Evolutionary conservation across 129 eudicot genomes (phyloP).

Genomic region (Escallonia rubra): DNA sequence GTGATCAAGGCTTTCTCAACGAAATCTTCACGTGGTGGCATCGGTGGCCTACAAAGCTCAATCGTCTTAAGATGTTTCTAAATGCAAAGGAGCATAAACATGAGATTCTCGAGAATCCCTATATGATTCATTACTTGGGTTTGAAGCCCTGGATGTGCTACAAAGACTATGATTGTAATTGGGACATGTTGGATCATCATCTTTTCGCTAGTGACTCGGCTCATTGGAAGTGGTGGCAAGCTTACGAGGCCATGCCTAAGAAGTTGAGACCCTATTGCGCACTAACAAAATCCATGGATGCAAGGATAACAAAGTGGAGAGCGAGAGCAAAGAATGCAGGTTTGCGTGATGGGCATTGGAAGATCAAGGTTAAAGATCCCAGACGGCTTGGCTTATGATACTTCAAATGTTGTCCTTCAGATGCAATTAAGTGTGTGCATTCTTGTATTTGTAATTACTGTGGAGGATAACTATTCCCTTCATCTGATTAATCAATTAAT

Average conservation of each 20-base stretch:
- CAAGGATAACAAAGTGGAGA: conserved; percentile 32
- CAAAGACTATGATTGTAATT: conserved; percentile 72
- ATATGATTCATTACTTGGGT: conserved; percentile 63
- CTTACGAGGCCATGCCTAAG: conserved; percentile 49
- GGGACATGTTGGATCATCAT: conserved; percentile 42
- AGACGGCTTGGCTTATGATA: conserved; percentile 10
- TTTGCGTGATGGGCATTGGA: conserved; percentile 57
- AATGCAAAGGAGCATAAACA: neutral
- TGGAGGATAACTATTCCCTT: too few relatives aligned
- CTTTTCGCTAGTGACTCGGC: conserved; percentile 60
- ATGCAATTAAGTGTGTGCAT: too few relatives aligned
- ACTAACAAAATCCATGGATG: conserved; percentile 27
- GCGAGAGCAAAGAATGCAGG: conserved; percentile 31
- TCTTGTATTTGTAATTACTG: too few relatives aligned
- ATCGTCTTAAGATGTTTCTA: conserved; percentile 39
- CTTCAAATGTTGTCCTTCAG: neutral
- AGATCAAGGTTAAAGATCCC: conserved; percentile 52
- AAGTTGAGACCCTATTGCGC: conserved; percentile 39
- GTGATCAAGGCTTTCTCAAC: conserved; percentile 79
- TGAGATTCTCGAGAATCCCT: conserved; percentile 17
- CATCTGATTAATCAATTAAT: too few relatives aligned
- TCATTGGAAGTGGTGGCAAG: conserved; percentile 65
- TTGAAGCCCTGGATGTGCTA: conserved; percentile 85
- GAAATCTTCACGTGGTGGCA: conserved; percentile 85
- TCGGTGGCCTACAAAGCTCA: conserved; percentile 42